phyloP scores from a whole-genome alignment of 495 filamentous ascomycete species.

The Aspergillus bertholletiae region DNA sequence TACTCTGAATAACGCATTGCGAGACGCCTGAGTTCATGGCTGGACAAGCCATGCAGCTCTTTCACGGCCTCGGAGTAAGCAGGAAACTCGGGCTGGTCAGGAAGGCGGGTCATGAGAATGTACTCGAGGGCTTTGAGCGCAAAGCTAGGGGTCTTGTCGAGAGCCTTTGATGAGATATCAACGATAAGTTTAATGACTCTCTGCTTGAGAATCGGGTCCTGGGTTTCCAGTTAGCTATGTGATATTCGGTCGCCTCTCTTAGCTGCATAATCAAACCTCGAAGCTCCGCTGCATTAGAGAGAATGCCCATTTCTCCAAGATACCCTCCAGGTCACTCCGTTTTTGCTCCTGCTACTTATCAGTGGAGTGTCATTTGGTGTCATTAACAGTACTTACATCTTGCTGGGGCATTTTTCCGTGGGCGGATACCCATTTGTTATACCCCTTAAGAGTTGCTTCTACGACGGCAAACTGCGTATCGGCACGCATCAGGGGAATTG shows the following conservation, averaged over 20 bases:
- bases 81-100: slow-evolving; percentile 61
- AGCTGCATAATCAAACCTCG: slow-evolving; percentile 47
- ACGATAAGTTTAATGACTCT: slow-evolving; percentile 80
- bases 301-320: slow-evolving; percentile 78
- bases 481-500: slow-evolving; percentile 68
- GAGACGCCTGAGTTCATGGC: slow-evolving; percentile 81
- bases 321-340: slow-evolving; percentile 56
- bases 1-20: slow-evolving; percentile 89
- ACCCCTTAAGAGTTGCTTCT: slow-evolving; percentile 88
- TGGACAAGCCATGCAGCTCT: slow-evolving; percentile 75
- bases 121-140: slow-evolving; percentile 87
- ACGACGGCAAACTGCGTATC: slow-evolving; percentile 90
- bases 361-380: slow-evolving; percentile 3
- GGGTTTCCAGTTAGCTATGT: background rate
- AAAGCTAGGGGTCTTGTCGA: slow-evolving; percentile 73
- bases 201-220: slow-evolving; percentile 85
- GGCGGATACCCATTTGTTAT: slow-evolving; percentile 68
- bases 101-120: slow-evolving; percentile 75
- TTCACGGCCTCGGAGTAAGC: slow-evolving; percentile 88
- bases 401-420: slow-evolving; percentile 51
- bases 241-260: background rate
- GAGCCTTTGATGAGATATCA: slow-evolving; percentile 75
- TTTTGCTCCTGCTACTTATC: slow-evolving; percentile 51
- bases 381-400: slow-evolving; percentile 38
- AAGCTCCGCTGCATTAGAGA: slow-evolving; percentile 69